phyloP scores from a whole-genome alignment of 2,329 filamentous ascomycete genomes.

The Neofusicoccum sp. region DNA sequence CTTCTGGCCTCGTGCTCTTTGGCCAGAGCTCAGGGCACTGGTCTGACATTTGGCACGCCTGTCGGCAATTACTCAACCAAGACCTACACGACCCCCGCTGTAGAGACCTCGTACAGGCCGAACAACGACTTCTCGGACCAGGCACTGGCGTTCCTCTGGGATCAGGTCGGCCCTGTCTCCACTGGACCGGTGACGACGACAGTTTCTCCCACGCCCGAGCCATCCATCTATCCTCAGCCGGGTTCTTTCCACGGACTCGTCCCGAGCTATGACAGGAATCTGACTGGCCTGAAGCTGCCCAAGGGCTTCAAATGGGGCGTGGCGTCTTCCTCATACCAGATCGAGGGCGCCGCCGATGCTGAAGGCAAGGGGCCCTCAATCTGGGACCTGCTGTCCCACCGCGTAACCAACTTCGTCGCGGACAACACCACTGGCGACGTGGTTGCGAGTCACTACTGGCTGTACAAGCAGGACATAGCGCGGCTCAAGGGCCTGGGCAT shows the following conservation, averaged over 20 bases:
- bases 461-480: conserved; percentile 45
- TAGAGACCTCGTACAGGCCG: neutral
- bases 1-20: neutral
- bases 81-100: neutral
- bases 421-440: conserved; percentile 44
- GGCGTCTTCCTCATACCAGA: conserved; percentile 42
- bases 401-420: conserved; percentile 40
- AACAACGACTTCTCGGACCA: conserved; percentile 46
- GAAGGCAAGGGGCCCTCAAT: conserved; percentile 45
- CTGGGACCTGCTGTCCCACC: conserved; percentile 45
- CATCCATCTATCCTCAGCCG: conserved; percentile 37
- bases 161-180: conserved; percentile 44
- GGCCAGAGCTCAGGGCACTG: neutral
- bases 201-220: conserved; percentile 44
- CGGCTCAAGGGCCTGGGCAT: conserved; percentile 36
- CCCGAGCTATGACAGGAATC: conserved; percentile 32
- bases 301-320: conserved; percentile 44
- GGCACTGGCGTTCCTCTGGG: conserved; percentile 46
- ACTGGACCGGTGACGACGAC: conserved; percentile 44
- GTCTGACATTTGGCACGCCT: neutral
- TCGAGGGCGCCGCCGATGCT: conserved; percentile 44
- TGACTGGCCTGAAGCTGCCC: conserved; percentile 40
- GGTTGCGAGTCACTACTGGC: conserved; percentile 41
- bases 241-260: conserved; percentile 45
- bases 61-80: conserved; percentile 11